Percentiles rank a stretch among this genome's conserved stretches.
Evolutionary conservation across 2,329 filamentous ascomycete species (phyloP).

Genomic region (Cladophialophora yegresii): DNA sequence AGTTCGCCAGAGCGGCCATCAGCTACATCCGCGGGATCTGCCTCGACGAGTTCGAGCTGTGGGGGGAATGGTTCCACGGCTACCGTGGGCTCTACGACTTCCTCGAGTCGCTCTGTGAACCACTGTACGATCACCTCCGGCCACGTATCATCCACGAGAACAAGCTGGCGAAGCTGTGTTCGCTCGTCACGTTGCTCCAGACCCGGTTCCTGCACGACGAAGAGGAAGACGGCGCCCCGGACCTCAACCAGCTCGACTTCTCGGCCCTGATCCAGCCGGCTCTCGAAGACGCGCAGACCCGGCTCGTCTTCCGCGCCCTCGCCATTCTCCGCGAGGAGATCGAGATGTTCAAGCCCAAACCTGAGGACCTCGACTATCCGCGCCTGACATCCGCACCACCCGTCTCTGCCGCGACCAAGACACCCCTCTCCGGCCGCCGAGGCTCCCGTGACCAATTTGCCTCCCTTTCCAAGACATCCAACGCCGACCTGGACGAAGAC

Average conservation of each 20-base stretch:
- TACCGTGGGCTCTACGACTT: conserved; percentile 66
- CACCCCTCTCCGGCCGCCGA: conserved; percentile 39
- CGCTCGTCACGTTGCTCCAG: conserved; percentile 66
- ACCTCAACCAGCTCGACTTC: conserved; percentile 62
- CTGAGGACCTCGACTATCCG: conserved; percentile 67
- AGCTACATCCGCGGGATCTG: conserved; percentile 67
- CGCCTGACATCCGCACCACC: conserved; percentile 46
- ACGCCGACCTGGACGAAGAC: conserved; percentile 52
- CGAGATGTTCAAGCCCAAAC: conserved; percentile 64
- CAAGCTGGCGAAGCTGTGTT: conserved; percentile 66
- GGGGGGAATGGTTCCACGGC: conserved; percentile 67
- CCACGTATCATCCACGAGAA: conserved; percentile 68
- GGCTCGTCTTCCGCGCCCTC: conserved; percentile 66
- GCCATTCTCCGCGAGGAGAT: conserved; percentile 66
- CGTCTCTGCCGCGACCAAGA: conserved; percentile 40
- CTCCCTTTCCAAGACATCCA: conserved; percentile 42
- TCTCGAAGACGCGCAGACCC: conserved; percentile 67
- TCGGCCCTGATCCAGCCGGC: conserved; percentile 63
- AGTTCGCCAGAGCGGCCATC: conserved; percentile 65
- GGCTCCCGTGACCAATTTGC: conserved; percentile 40
- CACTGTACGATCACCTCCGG: conserved; percentile 66
- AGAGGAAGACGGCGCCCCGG: conserved; percentile 53
- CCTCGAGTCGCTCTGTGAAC: conserved; percentile 67
- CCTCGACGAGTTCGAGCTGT: conserved; percentile 67
- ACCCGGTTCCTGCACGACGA: conserved; percentile 66